These are phyloP conservation scores for Salvia hispanica DNA, from an alignment of 257 asterid genomes.

Conservation along the genomic window DNA sequence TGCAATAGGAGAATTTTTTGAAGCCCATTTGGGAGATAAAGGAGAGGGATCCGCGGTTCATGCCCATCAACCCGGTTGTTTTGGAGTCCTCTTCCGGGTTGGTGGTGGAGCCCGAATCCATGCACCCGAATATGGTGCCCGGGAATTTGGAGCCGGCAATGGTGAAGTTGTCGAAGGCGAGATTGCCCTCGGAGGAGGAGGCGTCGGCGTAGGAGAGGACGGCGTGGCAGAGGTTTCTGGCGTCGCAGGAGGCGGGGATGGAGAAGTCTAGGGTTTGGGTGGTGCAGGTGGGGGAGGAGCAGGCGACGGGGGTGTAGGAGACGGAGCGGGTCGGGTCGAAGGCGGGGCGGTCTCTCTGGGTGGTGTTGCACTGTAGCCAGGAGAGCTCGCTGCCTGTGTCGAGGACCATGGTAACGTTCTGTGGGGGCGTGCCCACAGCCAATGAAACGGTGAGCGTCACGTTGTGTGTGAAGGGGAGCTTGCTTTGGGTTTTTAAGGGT, in stretches of 20 bases:
- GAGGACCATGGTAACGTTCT: slow-evolving; percentile 89
- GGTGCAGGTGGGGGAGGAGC: slow-evolving; percentile 79
- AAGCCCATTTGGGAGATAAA: slow-evolving; percentile 86
- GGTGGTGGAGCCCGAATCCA: slow-evolving; percentile 78
- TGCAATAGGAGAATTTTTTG: slow-evolving; percentile 81
- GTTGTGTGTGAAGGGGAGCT: slow-evolving; percentile 80
- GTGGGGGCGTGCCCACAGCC: slow-evolving; percentile 83
- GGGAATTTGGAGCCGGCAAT: slow-evolving; percentile 66
- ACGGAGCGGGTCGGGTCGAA: slow-evolving; percentile 56
- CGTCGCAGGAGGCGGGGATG: slow-evolving; percentile 84
- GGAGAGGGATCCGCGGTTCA: slow-evolving; percentile 87
- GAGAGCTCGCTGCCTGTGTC: slow-evolving; percentile 97
- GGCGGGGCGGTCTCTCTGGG: slow-evolving; percentile 46
- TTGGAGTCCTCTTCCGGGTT: slow-evolving; percentile 68
- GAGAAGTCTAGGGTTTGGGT: slow-evolving; percentile 81
- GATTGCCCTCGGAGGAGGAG: slow-evolving; percentile 76
- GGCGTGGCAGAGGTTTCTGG: slow-evolving; percentile 77
- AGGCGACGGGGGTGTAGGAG: slow-evolving; percentile 63
- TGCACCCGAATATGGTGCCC: slow-evolving; percentile 73
- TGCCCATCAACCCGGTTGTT: slow-evolving; percentile 89
- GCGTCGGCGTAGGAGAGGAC: slow-evolving; percentile 77
- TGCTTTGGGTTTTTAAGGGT: slow-evolving; percentile 66
- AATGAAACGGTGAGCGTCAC: slow-evolving; percentile 85
- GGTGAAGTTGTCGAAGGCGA: slow-evolving; percentile 59
- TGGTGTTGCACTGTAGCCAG: slow-evolving; percentile 77